These are phyloP conservation scores for Globisporangium parvum DNA, from an alignment of 352 stramenopile species.

Conservation along the genomic window DNA sequence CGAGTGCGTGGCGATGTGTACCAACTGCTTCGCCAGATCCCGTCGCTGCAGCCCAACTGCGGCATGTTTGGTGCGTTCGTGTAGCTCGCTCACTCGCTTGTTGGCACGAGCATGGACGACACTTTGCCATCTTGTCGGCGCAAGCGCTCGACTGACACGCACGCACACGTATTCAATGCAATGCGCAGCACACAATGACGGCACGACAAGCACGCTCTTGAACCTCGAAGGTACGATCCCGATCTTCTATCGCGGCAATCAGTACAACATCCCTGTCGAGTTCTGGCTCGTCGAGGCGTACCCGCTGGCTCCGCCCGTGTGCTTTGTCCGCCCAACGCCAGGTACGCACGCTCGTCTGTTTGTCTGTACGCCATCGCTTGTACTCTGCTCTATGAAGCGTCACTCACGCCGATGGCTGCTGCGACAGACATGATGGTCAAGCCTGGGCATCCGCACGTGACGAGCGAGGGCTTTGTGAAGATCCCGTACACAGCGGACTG, in stretches of 20 bases:
- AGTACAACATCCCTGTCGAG: conserved; percentile 90
- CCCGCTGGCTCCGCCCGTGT: conserved; percentile 71
- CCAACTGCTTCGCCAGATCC: conserved; percentile 81
- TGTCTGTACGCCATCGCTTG: background rate
- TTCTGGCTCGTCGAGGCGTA: conserved; percentile 87
- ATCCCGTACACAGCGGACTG: conserved; percentile 85
- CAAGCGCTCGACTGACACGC: background rate
- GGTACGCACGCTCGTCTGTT: conserved; percentile 12
- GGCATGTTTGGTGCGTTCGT: conserved; percentile 62
- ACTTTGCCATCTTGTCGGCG: no score
- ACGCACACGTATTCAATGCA: background rate
- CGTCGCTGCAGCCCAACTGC: conserved; percentile 79
- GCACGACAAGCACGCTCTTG: conserved; percentile 77
- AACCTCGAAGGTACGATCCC: conserved; percentile 87
- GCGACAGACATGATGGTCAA: conserved; percentile 81
- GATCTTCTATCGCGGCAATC: conserved; percentile 85
- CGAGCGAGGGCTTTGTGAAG: conserved; percentile 78
- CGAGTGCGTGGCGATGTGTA: conserved; percentile 81
- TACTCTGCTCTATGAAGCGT: no score
- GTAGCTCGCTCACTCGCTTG: background rate
- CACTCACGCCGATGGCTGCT: background rate
- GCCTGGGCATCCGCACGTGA: conserved; percentile 80
- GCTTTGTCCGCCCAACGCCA: conserved; percentile 80
- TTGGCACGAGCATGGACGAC: no score
- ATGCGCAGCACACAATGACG: conserved; percentile 74